These are phyloP conservation scores for Candida endomychidarum DNA, from an alignment of 805 yeast genomes.

Conservation along the genomic window DNA sequence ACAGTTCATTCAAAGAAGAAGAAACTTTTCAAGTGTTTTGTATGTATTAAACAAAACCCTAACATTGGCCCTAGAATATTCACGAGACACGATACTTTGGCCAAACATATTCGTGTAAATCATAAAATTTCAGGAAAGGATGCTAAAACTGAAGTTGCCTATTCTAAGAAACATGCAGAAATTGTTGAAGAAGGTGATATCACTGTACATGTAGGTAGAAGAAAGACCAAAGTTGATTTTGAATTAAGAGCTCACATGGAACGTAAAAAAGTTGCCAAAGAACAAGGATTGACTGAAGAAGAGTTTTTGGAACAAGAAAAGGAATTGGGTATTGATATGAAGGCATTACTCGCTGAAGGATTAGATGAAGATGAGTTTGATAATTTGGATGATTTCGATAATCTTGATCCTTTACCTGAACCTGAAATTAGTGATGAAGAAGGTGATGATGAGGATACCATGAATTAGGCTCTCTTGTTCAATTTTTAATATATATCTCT, in stretches of 20 bases:
- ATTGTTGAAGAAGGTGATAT: constrained; percentile 50
- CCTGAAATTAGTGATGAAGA: background rate
- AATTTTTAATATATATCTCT: no score
- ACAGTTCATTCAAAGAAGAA: constrained; percentile 91
- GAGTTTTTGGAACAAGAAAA: constrained; percentile 13
- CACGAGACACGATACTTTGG: constrained; percentile 90
- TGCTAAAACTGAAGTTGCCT: constrained; percentile 48
- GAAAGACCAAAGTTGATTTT: constrained; percentile 47
- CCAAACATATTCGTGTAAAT: constrained; percentile 72
- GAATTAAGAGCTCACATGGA: constrained; percentile 48
- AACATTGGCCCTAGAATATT: constrained; percentile 69
- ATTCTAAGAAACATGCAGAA: constrained; percentile 45
- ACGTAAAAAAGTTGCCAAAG: constrained; percentile 23
- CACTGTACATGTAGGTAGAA: constrained; percentile 45
- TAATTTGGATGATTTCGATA: constrained; percentile 7
- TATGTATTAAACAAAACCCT: constrained; percentile 73
- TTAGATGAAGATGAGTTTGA: constrained; percentile 11
- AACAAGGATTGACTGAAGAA: constrained; percentile 13
- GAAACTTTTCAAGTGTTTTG: constrained; percentile 80
- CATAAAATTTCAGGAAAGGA: constrained; percentile 47
- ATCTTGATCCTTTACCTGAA: constrained; percentile 4
- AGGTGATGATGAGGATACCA: no score
- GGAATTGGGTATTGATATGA: constrained; percentile 12
- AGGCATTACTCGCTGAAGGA: constrained; percentile 10
- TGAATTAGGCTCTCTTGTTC: no score